Evolutionary conservation across 1,284 basidiomycete genomes (phyloP).

Genomic region (Pseudomicrostroma phylloplanum): DNA sequence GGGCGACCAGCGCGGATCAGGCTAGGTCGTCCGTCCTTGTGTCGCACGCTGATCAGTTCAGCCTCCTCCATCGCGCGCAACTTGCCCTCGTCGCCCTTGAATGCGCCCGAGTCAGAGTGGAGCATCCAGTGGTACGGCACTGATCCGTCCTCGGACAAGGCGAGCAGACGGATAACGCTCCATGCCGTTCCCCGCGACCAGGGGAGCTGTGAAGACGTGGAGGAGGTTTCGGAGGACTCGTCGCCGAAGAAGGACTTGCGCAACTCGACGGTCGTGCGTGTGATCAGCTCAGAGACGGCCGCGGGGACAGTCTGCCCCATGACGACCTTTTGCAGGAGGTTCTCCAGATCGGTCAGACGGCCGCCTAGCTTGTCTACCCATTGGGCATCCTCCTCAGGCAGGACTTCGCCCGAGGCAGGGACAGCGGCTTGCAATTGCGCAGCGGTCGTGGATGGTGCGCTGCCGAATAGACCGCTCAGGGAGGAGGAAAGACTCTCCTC

Average conservation of each 20-base stretch:
- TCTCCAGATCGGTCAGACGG: constrained; percentile 42
- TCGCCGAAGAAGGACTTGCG: constrained; percentile 89
- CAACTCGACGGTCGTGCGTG: constrained; percentile 71
- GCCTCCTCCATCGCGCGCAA: constrained; percentile 81
- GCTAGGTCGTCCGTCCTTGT: constrained; percentile 75
- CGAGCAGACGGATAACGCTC: constrained; percentile 70
- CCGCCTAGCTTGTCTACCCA: constrained; percentile 46
- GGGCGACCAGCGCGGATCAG: constrained; percentile 82
- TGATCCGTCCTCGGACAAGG: constrained; percentile 64
- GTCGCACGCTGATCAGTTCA: constrained; percentile 75
- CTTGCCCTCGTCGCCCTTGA: constrained; percentile 80
- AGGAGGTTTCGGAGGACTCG: constrained; percentile 74
- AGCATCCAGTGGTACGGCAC: constrained; percentile 72
- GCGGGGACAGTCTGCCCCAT: constrained; percentile 34
- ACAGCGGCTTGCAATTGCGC: no score
- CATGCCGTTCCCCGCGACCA: constrained; percentile 88
- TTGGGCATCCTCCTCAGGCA: constrained; percentile 17
- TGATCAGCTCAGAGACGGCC: constrained; percentile 54
- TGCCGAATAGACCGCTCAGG: no score
- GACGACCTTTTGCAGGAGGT: constrained; percentile 35
- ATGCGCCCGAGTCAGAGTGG: constrained; percentile 64
- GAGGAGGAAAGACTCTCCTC: constrained; percentile 49
- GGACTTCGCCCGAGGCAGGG: neutral
- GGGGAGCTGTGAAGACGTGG: constrained; percentile 53
- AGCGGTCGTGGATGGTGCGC: no score